Percentiles rank a stretch among this genome's conserved stretches.
These are phyloP conservation scores for Coprinellus micaceus DNA, from an alignment of 768 basidiomycete species.

Conservation along the genomic window DNA sequence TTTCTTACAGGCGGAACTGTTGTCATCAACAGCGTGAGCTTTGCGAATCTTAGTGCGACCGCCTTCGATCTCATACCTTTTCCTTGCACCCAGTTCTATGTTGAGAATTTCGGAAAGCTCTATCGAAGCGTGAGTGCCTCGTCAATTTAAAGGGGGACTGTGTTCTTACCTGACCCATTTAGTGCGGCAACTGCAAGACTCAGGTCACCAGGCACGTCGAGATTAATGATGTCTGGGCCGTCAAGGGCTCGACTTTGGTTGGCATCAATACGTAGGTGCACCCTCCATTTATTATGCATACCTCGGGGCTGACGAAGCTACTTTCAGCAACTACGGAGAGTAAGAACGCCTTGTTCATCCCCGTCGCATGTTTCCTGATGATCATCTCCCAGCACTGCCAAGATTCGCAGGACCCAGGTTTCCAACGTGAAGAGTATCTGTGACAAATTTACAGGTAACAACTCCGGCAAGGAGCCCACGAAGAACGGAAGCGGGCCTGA, in stretches of 20 bases:
- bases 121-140: slow-evolving; percentile 23
- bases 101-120: slow-evolving; percentile 37
- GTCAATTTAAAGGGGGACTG: background rate
- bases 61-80: background rate
- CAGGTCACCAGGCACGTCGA: slow-evolving; percentile 26
- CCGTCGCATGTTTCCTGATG: background rate
- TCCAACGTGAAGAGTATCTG: slow-evolving; percentile 30
- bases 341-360: slow-evolving; percentile 20
- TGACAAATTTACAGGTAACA: slow-evolving; percentile 28
- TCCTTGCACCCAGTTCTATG: slow-evolving; percentile 29
- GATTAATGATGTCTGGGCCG: slow-evolving; percentile 34
- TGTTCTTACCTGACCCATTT: background rate
- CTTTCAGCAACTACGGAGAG: slow-evolving; percentile 34
- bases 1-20: slow-evolving; percentile 16
- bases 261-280: slow-evolving; percentile 31
- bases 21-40: slow-evolving; percentile 34
- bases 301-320: background rate
- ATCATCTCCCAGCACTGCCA: slow-evolving; percentile 23
- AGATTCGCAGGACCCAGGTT: slow-evolving; percentile 29
- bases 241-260: slow-evolving; percentile 25
- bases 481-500: slow-evolving; percentile 30
- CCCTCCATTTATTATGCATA: background rate
- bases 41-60: background rate
- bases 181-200: slow-evolving; percentile 33
- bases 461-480: slow-evolving; percentile 27